Base-by-base conservation (phyloP, 768 basidiomycete genomes). In the Kwoniella sp. region DNA sequence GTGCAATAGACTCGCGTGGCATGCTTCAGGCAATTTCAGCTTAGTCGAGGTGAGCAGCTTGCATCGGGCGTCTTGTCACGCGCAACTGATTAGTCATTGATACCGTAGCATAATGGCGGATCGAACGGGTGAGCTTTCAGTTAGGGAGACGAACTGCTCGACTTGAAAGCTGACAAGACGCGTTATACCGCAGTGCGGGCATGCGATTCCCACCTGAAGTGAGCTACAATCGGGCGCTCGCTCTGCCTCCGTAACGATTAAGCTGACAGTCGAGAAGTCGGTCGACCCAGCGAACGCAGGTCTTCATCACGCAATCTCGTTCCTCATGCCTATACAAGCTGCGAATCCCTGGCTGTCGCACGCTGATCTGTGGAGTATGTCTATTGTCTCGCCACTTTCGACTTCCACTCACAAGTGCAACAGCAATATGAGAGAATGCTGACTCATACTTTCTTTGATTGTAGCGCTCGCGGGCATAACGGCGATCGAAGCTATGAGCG, bases 1-100 rank as follows among this genome's bases (percentile, higher is more conserved):
- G n/a, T n/a, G n/a, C n/a, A n/a, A n/a, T n/a, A 80, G 79, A 61
- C 69, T 81, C 17, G 79, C 79, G 29, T 81, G 81, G 81, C 81
- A 82, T 67, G 76, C 77, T n/a, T 74, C 73, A 45, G 79, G 79
- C 2, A 80, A 78, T 23, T 80, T 75, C 67, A 73, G 70, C 47
- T 68, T 80, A 28, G 76, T 79, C 0, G 78, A 77, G 68, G 68
- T 71, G 34, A 67, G 74, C 48, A 48, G 37, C 34, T 41, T n/a
- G 1, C 52, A 22, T 37, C 30, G 26, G 22, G 4, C 31, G 12
- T 31, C 48, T 25, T 28, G 7, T 47, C 30, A 51, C 34, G 31
- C 37, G 29, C 48, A 55, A 20, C 20, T 38, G 51, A 28, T 55
- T 15, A 37, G 41, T 17, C 20, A 20, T 45, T 20, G 3, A 8